phyloP scores from a whole-genome alignment of 2,329 filamentous ascomycete genomes.

The Neonectria faginata region DNA sequence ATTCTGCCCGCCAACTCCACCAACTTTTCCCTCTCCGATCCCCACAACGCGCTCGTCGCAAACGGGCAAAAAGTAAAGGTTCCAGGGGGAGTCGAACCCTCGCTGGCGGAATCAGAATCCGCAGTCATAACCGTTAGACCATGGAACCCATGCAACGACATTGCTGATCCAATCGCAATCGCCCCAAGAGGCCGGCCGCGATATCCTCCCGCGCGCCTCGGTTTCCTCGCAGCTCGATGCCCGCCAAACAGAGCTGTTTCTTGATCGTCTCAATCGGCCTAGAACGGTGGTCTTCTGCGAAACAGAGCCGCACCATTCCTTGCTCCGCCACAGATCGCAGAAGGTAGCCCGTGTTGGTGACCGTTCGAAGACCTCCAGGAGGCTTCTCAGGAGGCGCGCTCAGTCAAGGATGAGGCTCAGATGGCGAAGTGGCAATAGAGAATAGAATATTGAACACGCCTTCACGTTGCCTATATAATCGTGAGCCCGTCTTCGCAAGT shows the following conservation, averaged over 20 bases:
- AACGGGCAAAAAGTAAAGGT: slow-evolving; percentile 31
- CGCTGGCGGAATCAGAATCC: slow-evolving; percentile 40
- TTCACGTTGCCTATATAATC: slow-evolving; percentile 22
- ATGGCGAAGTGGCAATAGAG: not conserved
- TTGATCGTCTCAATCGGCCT: slow-evolving; percentile 17
- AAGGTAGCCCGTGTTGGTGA: not conserved
- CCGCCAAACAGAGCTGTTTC: slow-evolving; percentile 8
- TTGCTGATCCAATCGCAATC: slow-evolving; percentile 32
- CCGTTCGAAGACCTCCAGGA: not conserved
- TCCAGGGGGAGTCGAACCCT: slow-evolving; percentile 39
- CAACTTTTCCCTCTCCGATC: not conserved
- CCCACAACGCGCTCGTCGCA: slow-evolving; percentile 1
- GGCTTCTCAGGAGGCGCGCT: slow-evolving; percentile 2
- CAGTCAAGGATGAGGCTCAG: not conserved
- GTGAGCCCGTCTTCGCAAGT: slow-evolving; percentile 1
- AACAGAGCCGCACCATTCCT: slow-evolving; percentile 19
- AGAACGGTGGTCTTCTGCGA: slow-evolving; percentile 21
- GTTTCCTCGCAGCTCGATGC: slow-evolving; percentile 2
- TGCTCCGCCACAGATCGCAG: slow-evolving; percentile 23
- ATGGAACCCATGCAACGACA: slow-evolving; percentile 31
- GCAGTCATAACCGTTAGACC: slow-evolving; percentile 41
- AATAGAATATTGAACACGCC: not conserved
- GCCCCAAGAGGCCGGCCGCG: slow-evolving; percentile 24
- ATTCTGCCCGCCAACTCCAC: not conserved
- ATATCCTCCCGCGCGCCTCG: not conserved